Evolutionary conservation across 1,139 yeast species (phyloP), one percentile per base, ranked within the genome.

Genomic region (Kodamaea ohmeri): DNA sequence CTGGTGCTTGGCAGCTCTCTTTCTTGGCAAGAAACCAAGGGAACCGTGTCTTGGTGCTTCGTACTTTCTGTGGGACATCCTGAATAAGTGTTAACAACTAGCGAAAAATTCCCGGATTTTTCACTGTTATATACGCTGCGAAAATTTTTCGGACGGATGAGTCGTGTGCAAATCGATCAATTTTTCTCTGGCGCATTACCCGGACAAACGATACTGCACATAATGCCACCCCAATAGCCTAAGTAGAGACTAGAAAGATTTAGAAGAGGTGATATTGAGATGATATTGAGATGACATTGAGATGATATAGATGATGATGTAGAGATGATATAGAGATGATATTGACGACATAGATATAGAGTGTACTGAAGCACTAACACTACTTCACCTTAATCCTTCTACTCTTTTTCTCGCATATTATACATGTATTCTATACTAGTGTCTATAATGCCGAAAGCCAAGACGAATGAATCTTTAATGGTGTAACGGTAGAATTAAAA

Each of bases 21-120:
- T 90, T 83, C 96, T 87, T 84, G 97, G 97, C 82, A 73, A 76
- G 96, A 89, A 92, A 68, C 97, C 98, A 73, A 92, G 81, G 73
- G 96, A 92, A 76, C 98, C 99, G 89, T 92, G 97, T 82, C 99
- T 89, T 80, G 99, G 98, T 63, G 95, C 96, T 87, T 92, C 97
- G 94, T 69, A 92, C 83, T 92, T 92, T 85, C 98, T 87, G 92
- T 92, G 98, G 73, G 98, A 92, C 98, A 92, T 92, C 30, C 50
- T 55, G 45, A 41, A 37, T 49, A 56, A 25, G 53, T 53, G 53
- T 52, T 48, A 56, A 57, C 60, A 55, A 52, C 61, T 55, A 32
- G 38, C 39, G 43, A 43, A 39, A 41, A 37, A 32, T 25, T 12
- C 4, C 13, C n/a, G 35, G 32, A 18, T 35, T 35, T 20, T 6